Evolutionary conservation across 2,329 filamentous ascomycete species (phyloP), one percentile per base, ranked within the genome.

Genomic region (Cephalotrichum gorgonifer): DNA sequence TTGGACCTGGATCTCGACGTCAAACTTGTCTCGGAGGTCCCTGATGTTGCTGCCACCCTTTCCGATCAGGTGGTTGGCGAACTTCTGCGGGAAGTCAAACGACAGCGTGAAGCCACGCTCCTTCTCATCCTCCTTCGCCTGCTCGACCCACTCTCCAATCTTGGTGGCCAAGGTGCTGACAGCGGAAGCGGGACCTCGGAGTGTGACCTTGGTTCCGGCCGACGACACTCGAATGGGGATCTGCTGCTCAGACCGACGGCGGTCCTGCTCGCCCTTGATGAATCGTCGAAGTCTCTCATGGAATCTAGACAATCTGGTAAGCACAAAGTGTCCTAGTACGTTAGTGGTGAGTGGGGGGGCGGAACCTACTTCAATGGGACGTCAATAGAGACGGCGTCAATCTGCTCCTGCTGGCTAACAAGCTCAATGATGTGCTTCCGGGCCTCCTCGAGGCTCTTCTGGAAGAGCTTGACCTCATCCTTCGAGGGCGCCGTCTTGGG

Each of bases 71-170:
- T 95, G 85, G 65, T 95, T 95, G 54, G 90, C 89, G 61, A 82
- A 94, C 68, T 95, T 94, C 63, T 95, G 87, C 7, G 91, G 91
- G 71, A 95, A 98, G 54, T 95, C 88, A 56, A 97, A 97, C 25
- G 78, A 81, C 51, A 87, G 72, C 2, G 81, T 89, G 68, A 90
- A 94, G 42, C 88, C 89, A 52, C 91, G 86, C 68, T 97, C 91
- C 62, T 93, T 86, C 66, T 97, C 91, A 53, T 97, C 90, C 63
- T 88, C 79, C 70, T 90, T 86, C 66, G 95, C 89, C 62, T 94
- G 85, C 61, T 85, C 83, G 22, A 97, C 74, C 60, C 95, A 97
- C 6, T 79, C 79, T 51, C 78, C 68, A 48, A 95, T 80, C 71
- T 90, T 93, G 31, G 75, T 68, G 27, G 79, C 75, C 35, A 97